Base-by-base conservation (phyloP, 2,329 filamentous ascomycete species). In the Hirsutella rhossiliensis region DNA sequence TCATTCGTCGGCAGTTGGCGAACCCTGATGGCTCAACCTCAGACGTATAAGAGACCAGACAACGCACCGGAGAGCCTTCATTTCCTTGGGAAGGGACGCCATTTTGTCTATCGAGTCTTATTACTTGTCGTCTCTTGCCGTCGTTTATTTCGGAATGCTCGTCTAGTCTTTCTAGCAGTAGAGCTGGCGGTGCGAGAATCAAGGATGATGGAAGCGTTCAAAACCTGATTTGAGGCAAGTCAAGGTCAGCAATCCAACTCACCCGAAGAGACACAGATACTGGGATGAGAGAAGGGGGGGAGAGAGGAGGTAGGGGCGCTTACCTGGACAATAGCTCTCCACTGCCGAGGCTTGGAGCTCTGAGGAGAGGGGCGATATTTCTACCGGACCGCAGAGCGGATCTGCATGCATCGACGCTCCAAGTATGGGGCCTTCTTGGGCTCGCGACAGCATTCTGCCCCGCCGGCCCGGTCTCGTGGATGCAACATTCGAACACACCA, bases 1-100 rank as follows among this genome's bases (percentile, higher is more conserved):
- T 37, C 17, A 37, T 37, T 37, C 34, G 34, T 17, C 34, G 34
- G 15, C 17, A 34, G 32, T 23, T 15, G 27, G 44, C 15, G 40
- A 41, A 53, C 51, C 52, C 38, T 54, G 54, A 55, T 56, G 50
- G 52, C 40, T 44, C 17, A 7, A 41, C 41, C 15, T 18, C 31
- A 27, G 5, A 30, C 29, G 43, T 50, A 44, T 50, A 53, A 17
- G 34, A 15, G 27, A 9, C 6, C 23, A 27, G 23, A 27, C 8
- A 23, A 61, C 68, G 53, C 63, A 76, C 76, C 71, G 67, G 61
- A 80, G 71, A 62, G 77, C 77, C 63, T 80, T 80, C 73, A 76
- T 78, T 50, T 70, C 65, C 59, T 68, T 64, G 46, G 72, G 72
- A 49, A 78, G 65, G 53, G 54, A 56, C 45, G 59, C 58, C 56